Evolutionary conservation across 2,329 filamentous ascomycete species (phyloP).

Genomic region (Diaporthe sp.): DNA sequence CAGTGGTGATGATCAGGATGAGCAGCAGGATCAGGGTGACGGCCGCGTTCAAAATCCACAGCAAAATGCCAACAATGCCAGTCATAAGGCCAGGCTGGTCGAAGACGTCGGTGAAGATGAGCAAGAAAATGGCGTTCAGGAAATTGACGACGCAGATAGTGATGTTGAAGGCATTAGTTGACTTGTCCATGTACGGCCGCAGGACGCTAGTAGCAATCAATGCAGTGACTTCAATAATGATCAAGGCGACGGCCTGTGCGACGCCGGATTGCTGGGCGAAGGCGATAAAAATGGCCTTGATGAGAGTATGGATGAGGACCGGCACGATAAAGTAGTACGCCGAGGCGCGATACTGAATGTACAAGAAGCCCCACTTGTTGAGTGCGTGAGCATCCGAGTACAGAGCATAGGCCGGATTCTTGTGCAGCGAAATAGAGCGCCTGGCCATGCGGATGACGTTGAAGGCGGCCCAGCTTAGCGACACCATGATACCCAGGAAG

Average conservation of each 20-base stretch:
- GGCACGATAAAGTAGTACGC: constrained; percentile 91
- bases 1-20: constrained; percentile 77
- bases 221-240: constrained; percentile 80
- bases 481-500: constrained; percentile 79
- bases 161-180: constrained; percentile 92
- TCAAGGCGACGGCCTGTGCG: constrained; percentile 80
- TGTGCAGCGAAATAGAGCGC: constrained; percentile 84
- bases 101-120: constrained; percentile 87
- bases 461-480: constrained; percentile 82
- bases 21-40: constrained; percentile 83
- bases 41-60: constrained; percentile 84
- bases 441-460: constrained; percentile 87
- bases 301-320: constrained; percentile 76
- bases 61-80: constrained; percentile 85
- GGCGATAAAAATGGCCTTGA: constrained; percentile 87
- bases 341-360: constrained; percentile 89
- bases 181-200: constrained; percentile 95
- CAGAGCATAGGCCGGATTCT: constrained; percentile 90
- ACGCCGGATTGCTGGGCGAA: constrained; percentile 76
- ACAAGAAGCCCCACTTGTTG: constrained; percentile 94
- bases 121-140: constrained; percentile 82
- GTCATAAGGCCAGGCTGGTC: constrained; percentile 82
- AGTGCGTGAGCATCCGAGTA: constrained; percentile 87
- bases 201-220: constrained; percentile 80
- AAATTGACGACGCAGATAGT: constrained; percentile 86